Evolutionary conservation across 2,329 filamentous ascomycete species (phyloP).

Genomic region (Sordariomycetes sp.): DNA sequence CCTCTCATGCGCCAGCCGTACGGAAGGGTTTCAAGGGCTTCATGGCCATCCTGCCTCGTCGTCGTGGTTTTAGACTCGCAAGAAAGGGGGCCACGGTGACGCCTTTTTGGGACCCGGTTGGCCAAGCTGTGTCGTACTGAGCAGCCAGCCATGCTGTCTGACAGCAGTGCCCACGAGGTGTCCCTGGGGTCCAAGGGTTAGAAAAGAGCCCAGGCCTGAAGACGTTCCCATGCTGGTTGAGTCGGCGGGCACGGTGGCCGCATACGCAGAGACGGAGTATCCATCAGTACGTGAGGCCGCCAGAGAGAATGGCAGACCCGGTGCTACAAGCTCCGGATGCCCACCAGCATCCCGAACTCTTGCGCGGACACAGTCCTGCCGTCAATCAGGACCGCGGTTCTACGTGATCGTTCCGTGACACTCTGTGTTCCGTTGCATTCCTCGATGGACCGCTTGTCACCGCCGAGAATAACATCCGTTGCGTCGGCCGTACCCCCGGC

Average conservation of each 20-base stretch:
- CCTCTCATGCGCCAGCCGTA: neutral
- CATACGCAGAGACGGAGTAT: too few species aligned
- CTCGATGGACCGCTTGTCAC: neutral
- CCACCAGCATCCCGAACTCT: too few species aligned
- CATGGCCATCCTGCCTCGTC: neutral
- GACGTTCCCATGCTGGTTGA: too few species aligned
- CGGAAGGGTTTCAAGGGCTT: neutral
- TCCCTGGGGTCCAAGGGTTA: neutral
- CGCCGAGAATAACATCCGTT: neutral
- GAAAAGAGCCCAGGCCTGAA: too few species aligned
- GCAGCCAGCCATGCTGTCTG: neutral
- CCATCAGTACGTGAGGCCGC: too few species aligned
- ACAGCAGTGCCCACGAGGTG: too few species aligned
- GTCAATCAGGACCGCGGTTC: neutral
- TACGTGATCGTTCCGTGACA: neutral
- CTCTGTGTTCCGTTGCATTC: neutral
- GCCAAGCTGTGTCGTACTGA: neutral
- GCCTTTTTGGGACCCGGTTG: neutral
- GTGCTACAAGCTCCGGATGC: too few species aligned
- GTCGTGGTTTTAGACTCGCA: too few species aligned
- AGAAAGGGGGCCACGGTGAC: neutral
- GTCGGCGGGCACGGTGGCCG: too few species aligned
- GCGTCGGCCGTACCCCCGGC: neutral
- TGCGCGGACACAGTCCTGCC: neutral
- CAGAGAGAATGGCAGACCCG: too few species aligned